phyloP scores from a whole-genome alignment of 2,329 filamentous ascomycete species.

The Zymoseptoria ardabiliae region DNA sequence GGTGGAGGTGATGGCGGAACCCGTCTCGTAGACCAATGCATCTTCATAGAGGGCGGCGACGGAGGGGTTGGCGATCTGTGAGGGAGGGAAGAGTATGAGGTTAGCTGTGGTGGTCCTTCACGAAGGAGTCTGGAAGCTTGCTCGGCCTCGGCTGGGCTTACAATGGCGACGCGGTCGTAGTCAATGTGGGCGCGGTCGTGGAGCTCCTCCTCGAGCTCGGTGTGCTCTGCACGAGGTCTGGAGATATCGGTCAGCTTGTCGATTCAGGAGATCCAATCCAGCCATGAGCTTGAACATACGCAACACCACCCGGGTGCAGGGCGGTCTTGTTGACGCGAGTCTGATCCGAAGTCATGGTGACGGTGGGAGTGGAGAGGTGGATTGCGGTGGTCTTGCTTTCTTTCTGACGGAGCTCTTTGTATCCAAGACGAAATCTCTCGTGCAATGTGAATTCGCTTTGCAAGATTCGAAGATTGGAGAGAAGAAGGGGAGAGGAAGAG shows the following conservation, averaged over 20 bases:
- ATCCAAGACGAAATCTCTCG: neutral
- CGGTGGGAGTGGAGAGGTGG: conserved; percentile 45
- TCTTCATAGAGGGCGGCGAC: conserved; percentile 78
- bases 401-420: neutral
- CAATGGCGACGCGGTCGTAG: conserved; percentile 96
- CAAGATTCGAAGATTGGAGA: neutral
- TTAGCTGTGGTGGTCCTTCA: conserved; percentile 2
- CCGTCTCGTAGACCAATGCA: conserved; percentile 95
- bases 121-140: neutral
- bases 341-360: conserved; percentile 40
- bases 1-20: conserved; percentile 91
- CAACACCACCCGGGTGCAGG: conserved; percentile 82
- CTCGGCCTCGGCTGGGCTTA: conserved; percentile 41
- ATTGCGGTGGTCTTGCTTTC: conserved; percentile 51
- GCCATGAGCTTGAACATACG: conserved; percentile 52
- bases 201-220: conserved; percentile 94
- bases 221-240: conserved; percentile 81
- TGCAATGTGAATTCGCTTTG: neutral
- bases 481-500: neutral
- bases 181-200: conserved; percentile 98
- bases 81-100: neutral
- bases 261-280: neutral
- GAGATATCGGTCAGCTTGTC: conserved; percentile 4
- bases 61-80: conserved; percentile 2
- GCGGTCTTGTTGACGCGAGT: conserved; percentile 76